Conservation (phyloP, 1,139 yeast genomes). For the Magnusiomyces suaveolens region DNA sequence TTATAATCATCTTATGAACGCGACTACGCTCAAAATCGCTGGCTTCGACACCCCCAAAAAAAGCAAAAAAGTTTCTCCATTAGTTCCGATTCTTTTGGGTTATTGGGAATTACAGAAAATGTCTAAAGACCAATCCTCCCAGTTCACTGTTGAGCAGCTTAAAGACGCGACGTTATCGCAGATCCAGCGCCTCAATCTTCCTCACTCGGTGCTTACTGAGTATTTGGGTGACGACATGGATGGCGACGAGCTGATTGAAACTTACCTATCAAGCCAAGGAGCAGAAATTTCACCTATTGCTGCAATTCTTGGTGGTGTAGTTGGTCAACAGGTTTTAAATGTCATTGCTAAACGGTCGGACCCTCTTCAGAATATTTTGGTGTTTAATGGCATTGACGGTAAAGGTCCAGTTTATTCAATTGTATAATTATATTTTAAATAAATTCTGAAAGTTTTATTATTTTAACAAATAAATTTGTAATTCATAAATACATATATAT, state of each 20-base stretch:
- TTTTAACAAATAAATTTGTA: not conserved
- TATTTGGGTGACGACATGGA: conserved; percentile 16
- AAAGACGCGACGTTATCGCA: conserved; percentile 30
- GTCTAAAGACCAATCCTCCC: conserved; percentile 5
- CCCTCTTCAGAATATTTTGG: conserved; percentile 71
- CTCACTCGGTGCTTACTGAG: conserved; percentile 31
- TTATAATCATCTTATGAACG: not conserved
- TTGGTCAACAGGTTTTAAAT: conserved; percentile 88
- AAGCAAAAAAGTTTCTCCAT: conserved; percentile 47
- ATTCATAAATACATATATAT: not conserved
- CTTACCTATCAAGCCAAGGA: conserved; percentile 32
- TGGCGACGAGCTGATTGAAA: conserved; percentile 1
- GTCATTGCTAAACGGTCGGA: conserved; percentile 63
- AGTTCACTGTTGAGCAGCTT: conserved; percentile 22
- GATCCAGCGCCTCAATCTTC: conserved; percentile 37
- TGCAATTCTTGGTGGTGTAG: conserved; percentile 80
- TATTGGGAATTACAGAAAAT: conserved; percentile 32
- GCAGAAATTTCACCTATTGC: conserved; percentile 78
- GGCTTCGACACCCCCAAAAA: conserved; percentile 14
- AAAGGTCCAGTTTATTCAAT: conserved; percentile 68
- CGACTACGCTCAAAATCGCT: not conserved
- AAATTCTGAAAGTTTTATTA: not conserved
- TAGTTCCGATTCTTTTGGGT: conserved; percentile 55
- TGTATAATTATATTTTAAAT: conserved; percentile 5
- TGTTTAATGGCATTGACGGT: conserved; percentile 61